phyloP scores from a whole-genome alignment of 306 rosid species.

The Lathyrus oleraceus region DNA sequence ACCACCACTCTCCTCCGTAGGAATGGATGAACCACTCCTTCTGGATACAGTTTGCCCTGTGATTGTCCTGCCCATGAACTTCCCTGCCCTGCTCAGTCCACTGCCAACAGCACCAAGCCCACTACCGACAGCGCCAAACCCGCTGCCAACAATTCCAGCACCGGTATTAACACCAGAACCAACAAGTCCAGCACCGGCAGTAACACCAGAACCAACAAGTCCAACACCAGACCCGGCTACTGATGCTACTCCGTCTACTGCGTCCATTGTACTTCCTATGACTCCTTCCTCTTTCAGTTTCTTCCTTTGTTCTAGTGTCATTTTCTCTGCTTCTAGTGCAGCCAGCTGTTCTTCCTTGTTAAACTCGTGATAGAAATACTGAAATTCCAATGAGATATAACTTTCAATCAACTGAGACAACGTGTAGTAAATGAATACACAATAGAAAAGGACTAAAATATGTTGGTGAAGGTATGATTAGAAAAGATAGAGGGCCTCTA shows the following conservation, averaged over 20 bases:
- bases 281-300: constrained; percentile 81
- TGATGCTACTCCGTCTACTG: constrained; percentile 73
- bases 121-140: constrained; percentile 47
- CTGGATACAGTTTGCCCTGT: constrained; percentile 56
- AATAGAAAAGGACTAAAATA: neutral
- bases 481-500: neutral
- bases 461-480: neutral
- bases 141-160: constrained; percentile 32
- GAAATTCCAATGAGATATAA: constrained; percentile 26
- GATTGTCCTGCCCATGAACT: constrained; percentile 88
- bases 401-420: neutral
- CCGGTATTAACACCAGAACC: constrained; percentile 60
- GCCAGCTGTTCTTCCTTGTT: constrained; percentile 74
- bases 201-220: constrained; percentile 61
- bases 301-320: constrained; percentile 72
- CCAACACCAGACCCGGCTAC: constrained; percentile 74
- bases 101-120: constrained; percentile 43
- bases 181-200: constrained; percentile 56
- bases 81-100: constrained; percentile 79
- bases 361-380: constrained; percentile 72
- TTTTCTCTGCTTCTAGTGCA: constrained; percentile 83
- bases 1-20: constrained; percentile 70
- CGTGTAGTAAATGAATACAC: neutral
- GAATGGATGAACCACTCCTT: constrained; percentile 75
- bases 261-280: constrained; percentile 90